Conservation (phyloP, 768 basidiomycete species). For the Chalciporus piperatus region DNA sequence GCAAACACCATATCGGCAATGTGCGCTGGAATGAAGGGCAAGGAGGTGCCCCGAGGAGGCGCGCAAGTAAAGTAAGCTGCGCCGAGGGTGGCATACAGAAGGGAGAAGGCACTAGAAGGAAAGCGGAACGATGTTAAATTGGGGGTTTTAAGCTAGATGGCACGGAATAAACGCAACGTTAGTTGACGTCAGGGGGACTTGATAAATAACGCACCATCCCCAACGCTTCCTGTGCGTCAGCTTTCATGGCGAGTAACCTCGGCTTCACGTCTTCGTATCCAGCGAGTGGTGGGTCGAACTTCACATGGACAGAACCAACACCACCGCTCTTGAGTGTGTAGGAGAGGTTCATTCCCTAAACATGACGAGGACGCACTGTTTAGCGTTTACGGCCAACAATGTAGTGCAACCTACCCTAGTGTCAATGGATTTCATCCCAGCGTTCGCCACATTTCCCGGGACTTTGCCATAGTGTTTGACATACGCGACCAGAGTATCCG, state of each 20-base stretch:
- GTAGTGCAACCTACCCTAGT: slow-evolving; percentile 45
- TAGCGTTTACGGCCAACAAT: not conserved
- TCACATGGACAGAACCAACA: slow-evolving; percentile 47
- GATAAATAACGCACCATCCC: slow-evolving; percentile 62
- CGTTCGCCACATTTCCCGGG: slow-evolving; percentile 49
- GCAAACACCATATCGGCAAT: slow-evolving; percentile 14
- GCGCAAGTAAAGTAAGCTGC: slow-evolving; percentile 16
- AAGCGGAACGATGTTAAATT: slow-evolving; percentile 56
- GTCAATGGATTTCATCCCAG: slow-evolving; percentile 69
- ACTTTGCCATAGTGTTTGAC: slow-evolving; percentile 75
- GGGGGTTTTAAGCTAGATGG: slow-evolving; percentile 57
- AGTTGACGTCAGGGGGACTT: not conserved
- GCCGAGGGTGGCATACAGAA: slow-evolving; percentile 14
- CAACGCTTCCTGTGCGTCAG: slow-evolving; percentile 71
- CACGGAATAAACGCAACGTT: not conserved
- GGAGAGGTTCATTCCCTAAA: slow-evolving; percentile 65
- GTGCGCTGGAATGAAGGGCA: slow-evolving; percentile 14
- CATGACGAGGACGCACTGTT: not conserved
- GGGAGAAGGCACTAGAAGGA: slow-evolving; percentile 34
- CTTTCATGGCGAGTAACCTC: slow-evolving; percentile 76
- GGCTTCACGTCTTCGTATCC: slow-evolving; percentile 85
- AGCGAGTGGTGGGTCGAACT: slow-evolving; percentile 66
- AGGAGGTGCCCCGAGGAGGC: slow-evolving; percentile 18
- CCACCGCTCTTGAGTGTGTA: slow-evolving; percentile 54
- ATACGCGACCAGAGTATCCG: slow-evolving; percentile 82